Conservation (phyloP, 1,284 basidiomycete species). For the Sporisorium scitamineum region DNA sequence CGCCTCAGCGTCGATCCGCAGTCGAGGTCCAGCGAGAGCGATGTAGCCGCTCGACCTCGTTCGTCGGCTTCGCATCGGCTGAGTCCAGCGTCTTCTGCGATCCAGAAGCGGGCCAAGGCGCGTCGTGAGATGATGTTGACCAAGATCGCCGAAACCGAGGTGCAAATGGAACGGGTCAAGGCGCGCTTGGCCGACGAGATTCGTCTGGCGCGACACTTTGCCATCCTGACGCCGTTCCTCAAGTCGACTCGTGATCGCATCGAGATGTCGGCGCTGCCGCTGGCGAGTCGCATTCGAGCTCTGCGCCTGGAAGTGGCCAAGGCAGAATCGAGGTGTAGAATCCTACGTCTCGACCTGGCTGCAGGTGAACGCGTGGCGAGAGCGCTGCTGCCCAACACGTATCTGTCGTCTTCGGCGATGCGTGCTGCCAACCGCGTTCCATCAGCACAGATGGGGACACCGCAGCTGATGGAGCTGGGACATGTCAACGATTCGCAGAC, state of each 20-base stretch:
- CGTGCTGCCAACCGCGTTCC: conserved; percentile 27
- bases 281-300: conserved; percentile 46
- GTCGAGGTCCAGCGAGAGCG: conserved; percentile 22
- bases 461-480: conserved; percentile 44
- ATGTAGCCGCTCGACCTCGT: conserved; percentile 26
- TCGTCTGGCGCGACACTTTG: conserved; percentile 60
- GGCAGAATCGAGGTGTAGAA: conserved; percentile 42
- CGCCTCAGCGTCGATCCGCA: conserved; percentile 23
- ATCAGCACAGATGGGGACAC: conserved; percentile 36
- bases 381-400: conserved; percentile 27
- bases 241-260: conserved; percentile 62
- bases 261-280: conserved; percentile 56
- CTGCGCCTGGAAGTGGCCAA: conserved; percentile 58
- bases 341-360: conserved; percentile 52
- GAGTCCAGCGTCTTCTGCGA: conserved; percentile 31
- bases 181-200: conserved; percentile 51
- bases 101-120: conserved; percentile 40
- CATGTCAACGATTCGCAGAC: conserved; percentile 33
- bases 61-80: conserved; percentile 42
- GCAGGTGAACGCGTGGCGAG: conserved; percentile 44
- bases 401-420: conserved; percentile 40
- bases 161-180: conserved; percentile 75
- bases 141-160: conserved; percentile 79
- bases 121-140: conserved; percentile 49
- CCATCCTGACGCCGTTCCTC: conserved; percentile 62